Evolutionary conservation across 2,329 filamentous ascomycete species (phyloP), one percentile per base, ranked within the genome.

Genomic region (Cordyceps tenuipes): DNA sequence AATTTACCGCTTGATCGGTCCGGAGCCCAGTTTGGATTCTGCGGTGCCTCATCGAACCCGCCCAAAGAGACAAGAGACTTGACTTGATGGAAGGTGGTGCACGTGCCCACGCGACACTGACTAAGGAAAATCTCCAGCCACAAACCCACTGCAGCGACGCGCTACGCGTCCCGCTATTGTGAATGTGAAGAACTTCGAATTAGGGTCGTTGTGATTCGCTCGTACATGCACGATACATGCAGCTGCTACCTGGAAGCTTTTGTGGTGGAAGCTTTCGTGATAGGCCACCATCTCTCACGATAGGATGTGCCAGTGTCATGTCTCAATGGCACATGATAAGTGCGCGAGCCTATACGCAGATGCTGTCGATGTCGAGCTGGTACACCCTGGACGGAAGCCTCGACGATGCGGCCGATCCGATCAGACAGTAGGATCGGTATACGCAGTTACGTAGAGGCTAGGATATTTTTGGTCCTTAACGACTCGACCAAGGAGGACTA

Each of bases 51-150:
- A 59, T 52, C 49, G 29, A 23, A 29, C n/a, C 13, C 63, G 62
- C 58, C 53, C 57, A 62, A 66, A 8, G 8, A 36, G 10, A 48
- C 44, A 36, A 36, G n/a, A 56, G 29, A 55, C 29, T 29, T 29
- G 56, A 62, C 36, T 47, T 43, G 50, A 26, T 49, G 48, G 19
- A 12, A 15, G n/a, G 5, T 19, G 26, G n/a, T 39, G 61, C 68
- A 68, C 71, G 70, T 74, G 72, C 69, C 61, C 61, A 65, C 68
- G 69, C 65, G 69, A 61, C 12, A 53, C 64, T 75, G 72, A 75
- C 71, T 75, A 71, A 75, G 69, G 66, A 31, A 3, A 3, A 1
- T 3, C 41, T 10, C 21, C n/a, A 7, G 29, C 29, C 29, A 29
- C 21, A 3, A 43, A 17, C 3, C 39, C 39, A n/a, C 39, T 43